Base-by-base conservation (phyloP, 768 basidiomycete species). In the Russula sp. region DNA sequence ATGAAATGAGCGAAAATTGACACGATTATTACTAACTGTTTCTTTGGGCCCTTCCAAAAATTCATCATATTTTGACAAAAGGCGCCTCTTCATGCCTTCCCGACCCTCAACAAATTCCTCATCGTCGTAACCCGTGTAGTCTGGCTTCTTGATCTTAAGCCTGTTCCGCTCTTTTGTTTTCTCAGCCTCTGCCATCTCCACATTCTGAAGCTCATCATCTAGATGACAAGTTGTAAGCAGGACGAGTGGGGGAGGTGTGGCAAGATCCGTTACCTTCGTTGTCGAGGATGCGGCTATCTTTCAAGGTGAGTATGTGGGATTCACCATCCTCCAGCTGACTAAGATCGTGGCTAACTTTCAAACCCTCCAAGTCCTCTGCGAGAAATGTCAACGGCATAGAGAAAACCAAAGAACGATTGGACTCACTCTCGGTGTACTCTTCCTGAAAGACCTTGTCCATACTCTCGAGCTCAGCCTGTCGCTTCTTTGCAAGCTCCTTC, bases 121-220 rank as follows among this genome's bases (percentile, higher is more conserved):
- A 68, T 98, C 96, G 68, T 99, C 95, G 71, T 91, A 96, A 16
- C 95, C 95, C 0, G 92, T 94, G 70, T 98, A 98, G 70, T 90
- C 88, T 29, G 83, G 84, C 60, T 82, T 86, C 77, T 96, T 93
- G 48, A 88, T 92, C 75, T 97, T 96, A 52, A 90, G 75, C 47
- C 94, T 90, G 53, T 84, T 77, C 39, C 87, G 86, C 74, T 92
- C 87, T 69, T 90, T 83, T 16, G 81, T 82, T 22, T 83, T 83
- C 67, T 95, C 93, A 54, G 83, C 85, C 71, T 97, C 95, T 0
- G 92, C 93, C 81, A 98, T 83, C 69, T 97, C 93, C 58, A 97
- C 79, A 67, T 99, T 98, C 76, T 97, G 90, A 14, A 99, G 81
- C 74, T 96, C 97, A 73, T 99, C 97, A 87, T 99, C 97, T 96